These are phyloP conservation scores for Solanum dulcamara DNA, from an alignment of 257 asterid genomes.

Conservation along the genomic window DNA sequence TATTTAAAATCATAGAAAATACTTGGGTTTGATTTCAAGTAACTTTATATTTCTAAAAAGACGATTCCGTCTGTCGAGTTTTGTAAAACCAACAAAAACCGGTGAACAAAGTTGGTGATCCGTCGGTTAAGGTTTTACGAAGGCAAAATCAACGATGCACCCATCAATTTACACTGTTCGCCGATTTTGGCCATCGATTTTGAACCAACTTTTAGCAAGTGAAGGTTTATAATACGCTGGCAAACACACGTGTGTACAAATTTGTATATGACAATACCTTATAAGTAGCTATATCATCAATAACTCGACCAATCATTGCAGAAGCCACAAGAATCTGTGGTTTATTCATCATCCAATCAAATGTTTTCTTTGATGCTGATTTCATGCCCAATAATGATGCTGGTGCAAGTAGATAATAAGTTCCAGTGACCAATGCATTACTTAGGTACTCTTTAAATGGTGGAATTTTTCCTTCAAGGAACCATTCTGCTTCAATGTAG, in stretches of 20 bases:
- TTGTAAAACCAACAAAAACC: no score
- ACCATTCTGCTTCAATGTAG: conserved; percentile 39
- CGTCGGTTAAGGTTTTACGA: rapidly evolving
- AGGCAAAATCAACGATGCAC: no score
- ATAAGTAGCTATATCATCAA: conserved; percentile 30
- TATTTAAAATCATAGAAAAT: no score
- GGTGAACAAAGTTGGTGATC: no score
- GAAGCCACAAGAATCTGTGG: conserved; percentile 3
- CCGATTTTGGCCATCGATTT: no score
- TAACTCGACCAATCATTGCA: conserved; percentile 9
- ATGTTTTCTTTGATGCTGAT: background rate
- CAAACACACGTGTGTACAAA: background rate
- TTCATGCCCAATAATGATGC: conserved; percentile 28
- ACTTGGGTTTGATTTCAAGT: no score
- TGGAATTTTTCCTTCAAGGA: conserved; percentile 30
- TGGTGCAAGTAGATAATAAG: conserved; percentile 21
- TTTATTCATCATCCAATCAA: background rate
- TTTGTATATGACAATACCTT: conserved; percentile 5
- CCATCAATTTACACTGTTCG: no score
- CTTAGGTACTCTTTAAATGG: conserved; percentile 29
- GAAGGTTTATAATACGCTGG: background rate
- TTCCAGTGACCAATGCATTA: conserved; percentile 26
- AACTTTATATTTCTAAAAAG: no score
- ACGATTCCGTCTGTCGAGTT: no score
- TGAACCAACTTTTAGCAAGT: no score